Evolutionary conservation across 768 basidiomycete genomes (phyloP).

Genomic region (Panellus pusillus): DNA sequence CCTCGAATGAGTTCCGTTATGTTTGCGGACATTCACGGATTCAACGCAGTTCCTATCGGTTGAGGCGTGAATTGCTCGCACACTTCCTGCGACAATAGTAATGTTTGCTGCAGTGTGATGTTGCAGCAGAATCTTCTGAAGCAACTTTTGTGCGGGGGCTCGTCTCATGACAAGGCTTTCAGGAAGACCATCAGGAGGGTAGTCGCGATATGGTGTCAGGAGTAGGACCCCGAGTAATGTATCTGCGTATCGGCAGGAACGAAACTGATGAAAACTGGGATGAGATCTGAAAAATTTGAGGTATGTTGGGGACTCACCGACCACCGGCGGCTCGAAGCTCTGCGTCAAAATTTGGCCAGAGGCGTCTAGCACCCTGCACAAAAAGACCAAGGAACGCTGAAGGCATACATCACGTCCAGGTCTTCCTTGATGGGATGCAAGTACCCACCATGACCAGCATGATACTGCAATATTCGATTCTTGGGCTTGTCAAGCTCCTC

Average conservation of each 20-base stretch:
- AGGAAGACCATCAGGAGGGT: constrained; percentile 8
- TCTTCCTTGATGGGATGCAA: background rate
- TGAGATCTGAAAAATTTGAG: background rate
- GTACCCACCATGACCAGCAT: constrained; percentile 16
- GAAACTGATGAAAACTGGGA: background rate
- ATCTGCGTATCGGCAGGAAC: constrained; percentile 15
- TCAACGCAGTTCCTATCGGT: background rate
- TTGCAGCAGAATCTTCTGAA: constrained; percentile 11
- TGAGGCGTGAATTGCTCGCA: constrained; percentile 1
- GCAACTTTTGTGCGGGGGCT: constrained; percentile 20
- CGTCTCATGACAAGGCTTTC: constrained; percentile 20
- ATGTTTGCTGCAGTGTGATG: background rate
- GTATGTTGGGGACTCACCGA: constrained; percentile 10
- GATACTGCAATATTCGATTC: constrained; percentile 22
- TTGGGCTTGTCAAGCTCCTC: constrained; percentile 6
- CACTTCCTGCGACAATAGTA: background rate
- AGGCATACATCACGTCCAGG: background rate
- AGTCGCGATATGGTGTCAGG: constrained; percentile 4
- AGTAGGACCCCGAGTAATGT: constrained; percentile 18
- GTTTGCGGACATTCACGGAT: constrained; percentile 14
- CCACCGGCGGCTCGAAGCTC: constrained; percentile 15
- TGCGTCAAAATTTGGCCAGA: constrained; percentile 26
- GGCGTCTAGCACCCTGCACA: constrained; percentile 17
- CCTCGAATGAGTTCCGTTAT: background rate
- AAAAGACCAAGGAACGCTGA: constrained; percentile 16